A percentile compares a stretch with the other conserved stretches of the same genome.
phyloP scores from a whole-genome alignment of 305 asterid genomes.

The Fraxinus paxiana region DNA sequence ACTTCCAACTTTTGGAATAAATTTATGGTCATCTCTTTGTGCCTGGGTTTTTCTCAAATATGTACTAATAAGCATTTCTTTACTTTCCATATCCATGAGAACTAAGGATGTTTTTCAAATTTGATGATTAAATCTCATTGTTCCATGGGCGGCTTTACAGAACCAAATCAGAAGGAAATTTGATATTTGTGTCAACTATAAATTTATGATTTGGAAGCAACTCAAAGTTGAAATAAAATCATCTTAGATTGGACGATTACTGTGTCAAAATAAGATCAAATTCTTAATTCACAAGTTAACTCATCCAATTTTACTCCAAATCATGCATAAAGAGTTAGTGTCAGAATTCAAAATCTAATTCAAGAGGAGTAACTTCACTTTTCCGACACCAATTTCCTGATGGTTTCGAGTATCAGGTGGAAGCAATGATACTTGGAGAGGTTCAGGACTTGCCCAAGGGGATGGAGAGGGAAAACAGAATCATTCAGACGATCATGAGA shows the following conservation, averaged over 20 bases:
- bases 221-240: background rate
- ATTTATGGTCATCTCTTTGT: background rate
- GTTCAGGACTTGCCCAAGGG: conserved; percentile 72
- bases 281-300: background rate
- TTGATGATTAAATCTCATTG: background rate
- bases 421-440: conserved; percentile 72
- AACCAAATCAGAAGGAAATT: background rate
- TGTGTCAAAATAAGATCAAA: background rate
- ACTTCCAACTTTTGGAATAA: background rate
- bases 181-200: background rate
- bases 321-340: background rate
- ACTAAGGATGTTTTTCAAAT: background rate
- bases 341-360: background rate
- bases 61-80: background rate
- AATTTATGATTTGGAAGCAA: background rate
- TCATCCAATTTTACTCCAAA: background rate
- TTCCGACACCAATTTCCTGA: conserved; percentile 6
- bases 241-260: background rate
- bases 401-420: conserved; percentile 51
- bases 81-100: background rate
- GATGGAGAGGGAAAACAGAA: conserved; percentile 78
- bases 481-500: conserved; percentile 79
- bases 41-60: background rate
- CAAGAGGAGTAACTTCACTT: background rate
- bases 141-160: background rate